Base-by-base conservation (phyloP, 371 early-diverging fungal species). In the Cokeromyces recurvatus region DNA sequence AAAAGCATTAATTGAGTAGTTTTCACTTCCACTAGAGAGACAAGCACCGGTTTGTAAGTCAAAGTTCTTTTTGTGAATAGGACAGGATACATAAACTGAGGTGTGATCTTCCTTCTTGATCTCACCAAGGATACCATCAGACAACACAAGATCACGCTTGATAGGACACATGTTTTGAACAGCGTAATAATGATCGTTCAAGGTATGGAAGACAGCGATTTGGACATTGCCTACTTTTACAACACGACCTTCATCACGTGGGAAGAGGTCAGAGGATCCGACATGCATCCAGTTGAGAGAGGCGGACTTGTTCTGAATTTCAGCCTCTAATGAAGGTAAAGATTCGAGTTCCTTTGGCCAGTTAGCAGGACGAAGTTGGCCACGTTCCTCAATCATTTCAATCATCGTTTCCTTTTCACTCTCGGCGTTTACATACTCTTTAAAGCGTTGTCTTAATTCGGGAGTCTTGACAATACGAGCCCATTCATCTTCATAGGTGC, bases 151-250 rank as follows among this genome's bases (percentile, higher is more conserved):
- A 22, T 84, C 79, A 38, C 80, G 77, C 55, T 84, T 85, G 56
- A 84, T 79, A 10, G 85, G 82, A 44, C 86, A 85, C 84, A 85
- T 85, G 60, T 84, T 84, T 53, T 84, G 85, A 17, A 82, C 79
- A 21, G 83, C 85, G 51, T 82, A 84, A 77, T 79, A 84, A 16
- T 68, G 55, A 16, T 60, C 68, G 2, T 43, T 20, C 16, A 38
- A 31, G 16, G 62, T 62, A 43, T 57, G 66, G 62, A 79, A 83
- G 0, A 85, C 66, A 0, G 85, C 84, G 23, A 85, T 69, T 55
- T 84, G 85, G 4, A 69, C 68, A 46, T 82, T 68, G 24, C 84
- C 82, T 43, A 69, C 48, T 29, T 71, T 74, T 24, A 85, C 58
- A 17, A 75, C 68, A 7, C 69, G 67, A 38, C 85, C 83, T 42